A percentile compares a stretch with the other conserved stretches of the same genome.
Conservation (phyloP, 2,329 filamentous ascomycete genomes). For the Aspergillus luchuensis region DNA sequence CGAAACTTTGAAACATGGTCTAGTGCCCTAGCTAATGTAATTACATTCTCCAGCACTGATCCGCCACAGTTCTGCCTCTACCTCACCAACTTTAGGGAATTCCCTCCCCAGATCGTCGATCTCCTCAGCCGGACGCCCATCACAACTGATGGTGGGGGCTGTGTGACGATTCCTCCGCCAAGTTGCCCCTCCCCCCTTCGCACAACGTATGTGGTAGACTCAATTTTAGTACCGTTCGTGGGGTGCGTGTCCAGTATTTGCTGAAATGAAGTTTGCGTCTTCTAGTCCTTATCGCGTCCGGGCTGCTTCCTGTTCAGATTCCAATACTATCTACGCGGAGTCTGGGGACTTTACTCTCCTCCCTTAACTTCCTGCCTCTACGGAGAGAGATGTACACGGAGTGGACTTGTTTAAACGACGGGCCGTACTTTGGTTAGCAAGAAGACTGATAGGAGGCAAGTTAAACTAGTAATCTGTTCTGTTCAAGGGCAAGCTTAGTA, state of each 20-base stretch:
- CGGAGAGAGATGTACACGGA: too few species aligned
- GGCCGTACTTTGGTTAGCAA: too few species aligned
- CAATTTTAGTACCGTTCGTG: too few species aligned
- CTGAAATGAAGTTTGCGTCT: background rate
- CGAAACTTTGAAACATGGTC: too few species aligned
- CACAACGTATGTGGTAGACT: background rate
- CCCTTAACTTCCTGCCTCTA: background rate
- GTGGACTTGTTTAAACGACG: too few species aligned
- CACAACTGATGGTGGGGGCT: background rate
- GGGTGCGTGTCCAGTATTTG: too few species aligned
- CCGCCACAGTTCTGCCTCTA: conserved; percentile 3
- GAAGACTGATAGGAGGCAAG: too few species aligned
- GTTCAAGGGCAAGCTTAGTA: background rate
- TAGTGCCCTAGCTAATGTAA: background rate
- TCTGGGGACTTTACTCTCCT: background rate
- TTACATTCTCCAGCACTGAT: background rate
- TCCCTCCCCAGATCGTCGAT: background rate
- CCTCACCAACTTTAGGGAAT: conserved; percentile 1
- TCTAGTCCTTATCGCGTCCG: background rate
- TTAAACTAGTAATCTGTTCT: too few species aligned
- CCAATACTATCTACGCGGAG: background rate
- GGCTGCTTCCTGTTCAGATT: background rate
- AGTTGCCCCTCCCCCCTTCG: background rate
- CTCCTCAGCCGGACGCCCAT: background rate
- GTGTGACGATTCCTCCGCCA: background rate